These are phyloP conservation scores for Populus davidiana DNA, from an alignment of 345 rosid genomes.

Conservation along the genomic window DNA sequence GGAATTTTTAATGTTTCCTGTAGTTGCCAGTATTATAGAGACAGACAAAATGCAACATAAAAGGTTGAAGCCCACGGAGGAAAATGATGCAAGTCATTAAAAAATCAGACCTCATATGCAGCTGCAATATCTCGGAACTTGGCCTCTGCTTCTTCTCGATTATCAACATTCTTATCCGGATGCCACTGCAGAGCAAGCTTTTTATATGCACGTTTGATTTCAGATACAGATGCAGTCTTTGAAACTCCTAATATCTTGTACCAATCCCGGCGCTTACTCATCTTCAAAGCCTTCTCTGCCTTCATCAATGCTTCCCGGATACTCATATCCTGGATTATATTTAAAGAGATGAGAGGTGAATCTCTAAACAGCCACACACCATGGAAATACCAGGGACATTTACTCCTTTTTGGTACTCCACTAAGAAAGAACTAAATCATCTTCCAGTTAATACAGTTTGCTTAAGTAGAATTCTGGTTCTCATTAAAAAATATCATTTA, in stretches of 20 bases:
- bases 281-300: constrained; percentile 95
- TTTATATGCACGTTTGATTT: constrained; percentile 93
- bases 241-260: constrained; percentile 86
- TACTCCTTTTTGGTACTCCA: neutral
- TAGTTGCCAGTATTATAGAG: no score
- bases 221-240: constrained; percentile 68
- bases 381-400: neutral
- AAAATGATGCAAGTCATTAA: neutral
- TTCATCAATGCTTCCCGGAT: constrained; percentile 73
- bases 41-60: no score
- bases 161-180: constrained; percentile 91
- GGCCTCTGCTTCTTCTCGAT: constrained; percentile 95
- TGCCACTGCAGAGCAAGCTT: constrained; percentile 98
- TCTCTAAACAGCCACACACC: neutral
- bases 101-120: constrained; percentile 78
- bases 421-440: neutral
- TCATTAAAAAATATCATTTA: neutral
- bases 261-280: constrained; percentile 98
- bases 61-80: no score
- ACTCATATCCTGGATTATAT: constrained; percentile 60
- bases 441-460: neutral
- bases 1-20: no score
- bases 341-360: neutral
- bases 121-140: constrained; percentile 91
- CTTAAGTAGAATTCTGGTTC: neutral